Evolutionary conservation across 257 asterid genomes (phyloP).

Genomic region (Solanum microdontum): DNA sequence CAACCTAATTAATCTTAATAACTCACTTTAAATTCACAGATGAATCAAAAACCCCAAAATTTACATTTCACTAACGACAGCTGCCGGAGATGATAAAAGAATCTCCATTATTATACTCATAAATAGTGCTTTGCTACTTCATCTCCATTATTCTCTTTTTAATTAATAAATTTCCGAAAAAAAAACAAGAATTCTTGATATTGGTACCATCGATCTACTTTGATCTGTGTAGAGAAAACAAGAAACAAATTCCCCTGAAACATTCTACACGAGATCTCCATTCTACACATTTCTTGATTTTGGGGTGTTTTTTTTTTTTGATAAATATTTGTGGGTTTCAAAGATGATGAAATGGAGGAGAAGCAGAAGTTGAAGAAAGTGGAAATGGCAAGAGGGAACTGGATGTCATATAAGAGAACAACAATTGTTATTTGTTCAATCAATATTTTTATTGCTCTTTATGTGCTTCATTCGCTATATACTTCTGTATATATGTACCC

Average conservation of each 20-base stretch:
- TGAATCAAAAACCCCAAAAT: background rate
- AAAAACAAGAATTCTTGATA: background rate
- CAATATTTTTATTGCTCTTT: constrained; percentile 67
- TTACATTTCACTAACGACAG: background rate
- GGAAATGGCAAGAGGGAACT: constrained; percentile 65
- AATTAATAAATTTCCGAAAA: background rate
- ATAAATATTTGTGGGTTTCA: background rate
- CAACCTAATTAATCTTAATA: background rate
- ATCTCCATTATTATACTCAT: background rate
- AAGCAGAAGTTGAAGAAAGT: constrained; percentile 18
- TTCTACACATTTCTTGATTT: background rate
- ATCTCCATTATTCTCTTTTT: background rate
- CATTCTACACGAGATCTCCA: background rate
- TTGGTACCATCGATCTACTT: constrained; percentile 13
- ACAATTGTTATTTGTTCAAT: constrained; percentile 54
- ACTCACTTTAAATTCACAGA: background rate
- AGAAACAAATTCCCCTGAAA: background rate
- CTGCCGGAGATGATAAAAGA: background rate
- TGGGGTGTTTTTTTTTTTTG: background rate
- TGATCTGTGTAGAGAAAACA: background rate
- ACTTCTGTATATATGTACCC: constrained; percentile 60
- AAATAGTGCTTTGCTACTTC: background rate
- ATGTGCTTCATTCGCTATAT: constrained; percentile 67
- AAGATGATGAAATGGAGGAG: constrained; percentile 40
- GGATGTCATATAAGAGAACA: constrained; percentile 72